A percentile compares a stretch with the other conserved stretches of the same genome.
These are phyloP conservation scores for Orbilia blumenaviensis DNA, from an alignment of 2,329 filamentous ascomycete genomes.

Conservation along the genomic window DNA sequence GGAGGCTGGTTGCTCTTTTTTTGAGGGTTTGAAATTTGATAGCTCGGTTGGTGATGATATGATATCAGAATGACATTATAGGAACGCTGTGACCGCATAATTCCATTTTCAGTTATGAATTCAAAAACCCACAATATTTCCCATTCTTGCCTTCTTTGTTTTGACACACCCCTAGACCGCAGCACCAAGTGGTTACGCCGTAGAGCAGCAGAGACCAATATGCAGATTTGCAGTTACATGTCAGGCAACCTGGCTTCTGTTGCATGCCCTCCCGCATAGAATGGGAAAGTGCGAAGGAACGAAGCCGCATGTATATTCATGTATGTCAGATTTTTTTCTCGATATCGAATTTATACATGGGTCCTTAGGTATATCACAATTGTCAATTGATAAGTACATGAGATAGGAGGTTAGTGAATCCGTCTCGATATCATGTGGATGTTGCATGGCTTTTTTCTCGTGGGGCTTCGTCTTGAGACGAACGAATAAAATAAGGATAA, in stretches of 20 bases:
- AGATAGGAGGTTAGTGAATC: neutral
- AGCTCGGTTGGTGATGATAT: neutral
- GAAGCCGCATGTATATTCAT: conserved; percentile 1
- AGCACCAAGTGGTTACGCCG: neutral
- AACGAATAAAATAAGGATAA: conserved; percentile 1
- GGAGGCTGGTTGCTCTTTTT: neutral
- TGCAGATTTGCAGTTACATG: conserved; percentile 6
- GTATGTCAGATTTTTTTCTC: conserved; percentile 34
- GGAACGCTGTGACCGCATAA: neutral
- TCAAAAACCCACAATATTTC: neutral
- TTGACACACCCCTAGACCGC: neutral
- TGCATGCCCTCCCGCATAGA: neutral
- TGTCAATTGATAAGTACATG: neutral
- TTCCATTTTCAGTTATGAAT: neutral
- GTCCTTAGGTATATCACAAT: neutral
- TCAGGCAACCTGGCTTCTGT: conserved; percentile 16
- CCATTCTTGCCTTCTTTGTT: neutral
- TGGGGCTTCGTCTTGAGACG: conserved; percentile 15
- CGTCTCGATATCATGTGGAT: neutral
- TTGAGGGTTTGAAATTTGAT: conserved; percentile 2
- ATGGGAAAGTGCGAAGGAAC: conserved; percentile 6
- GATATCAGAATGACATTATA: conserved; percentile 16
- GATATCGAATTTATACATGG: conserved; percentile 36
- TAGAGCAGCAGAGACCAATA: neutral
- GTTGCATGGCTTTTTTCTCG: neutral